These are phyloP conservation scores for Populus hybrid DNA, from an alignment of 441 rosid genomes.

Conservation along the genomic window DNA sequence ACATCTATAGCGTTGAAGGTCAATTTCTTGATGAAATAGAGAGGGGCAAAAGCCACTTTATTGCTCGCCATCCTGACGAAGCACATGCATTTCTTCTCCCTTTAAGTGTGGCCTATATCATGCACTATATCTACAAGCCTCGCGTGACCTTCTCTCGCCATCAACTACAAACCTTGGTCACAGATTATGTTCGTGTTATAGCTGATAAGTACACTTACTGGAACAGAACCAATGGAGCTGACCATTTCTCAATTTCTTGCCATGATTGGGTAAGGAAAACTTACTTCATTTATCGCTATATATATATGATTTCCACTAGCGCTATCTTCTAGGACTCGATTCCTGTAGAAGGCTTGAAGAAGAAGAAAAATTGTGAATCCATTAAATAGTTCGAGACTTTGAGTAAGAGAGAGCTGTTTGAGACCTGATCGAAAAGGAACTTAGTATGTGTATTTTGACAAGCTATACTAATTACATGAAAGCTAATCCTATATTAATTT, in stretches of 20 bases:
- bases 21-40: slow-evolving; percentile 61
- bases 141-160: slow-evolving; percentile 34
- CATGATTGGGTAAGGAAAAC: slow-evolving; percentile 45
- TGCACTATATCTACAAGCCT: slow-evolving; percentile 46
- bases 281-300: not conserved
- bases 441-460: not conserved
- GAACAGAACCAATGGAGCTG: slow-evolving; percentile 39
- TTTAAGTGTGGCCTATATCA: slow-evolving; percentile 44
- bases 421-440: not conserved
- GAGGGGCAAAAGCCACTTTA: slow-evolving; percentile 32
- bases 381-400: too few species aligned
- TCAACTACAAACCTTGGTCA: slow-evolving; percentile 32
- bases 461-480: not conserved
- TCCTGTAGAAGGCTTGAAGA: too few species aligned
- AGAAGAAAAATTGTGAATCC: too few species aligned
- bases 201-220: slow-evolving; percentile 33
- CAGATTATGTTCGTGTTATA: slow-evolving; percentile 35
- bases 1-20: slow-evolving; percentile 61
- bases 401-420: not conserved
- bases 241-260: slow-evolving; percentile 47
- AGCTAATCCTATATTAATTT: not conserved
- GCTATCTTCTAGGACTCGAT: too few species aligned
- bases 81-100: slow-evolving; percentile 59
- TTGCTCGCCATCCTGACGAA: slow-evolving; percentile 39
- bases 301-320: not conserved